Evolutionary conservation across 179 eudicot genomes (phyloP), one percentile per base, ranked within the genome.

Genomic region (Sideroxylon spinosum): DNA sequence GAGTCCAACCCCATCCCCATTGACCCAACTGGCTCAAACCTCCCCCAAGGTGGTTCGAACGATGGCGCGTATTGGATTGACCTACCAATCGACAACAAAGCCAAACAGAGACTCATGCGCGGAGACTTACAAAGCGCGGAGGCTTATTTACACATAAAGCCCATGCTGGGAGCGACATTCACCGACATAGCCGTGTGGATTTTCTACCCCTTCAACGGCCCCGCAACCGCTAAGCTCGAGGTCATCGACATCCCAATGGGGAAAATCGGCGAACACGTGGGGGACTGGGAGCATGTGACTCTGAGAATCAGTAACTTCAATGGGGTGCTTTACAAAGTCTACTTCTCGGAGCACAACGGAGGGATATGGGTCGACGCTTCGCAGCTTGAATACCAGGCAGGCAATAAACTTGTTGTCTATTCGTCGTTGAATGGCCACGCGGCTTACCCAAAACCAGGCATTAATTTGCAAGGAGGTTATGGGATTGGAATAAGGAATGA

Each of bases 281-380:
- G 90, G 9, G 97, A 92, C 75, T 92, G 97, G 95, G 97, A 91
- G 81, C 97, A 92, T 66, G 57, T 89, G 4, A 92, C 97, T 0
- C 60, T 92, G 20, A 86, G 97, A 68, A 71, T 92, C 7, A 92
- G 93, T 79, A 92, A 92, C 67, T 92, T 91, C 68, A 82, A 90
- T 32, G 97, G 97, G 11, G 73, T 64, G 76, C 26, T 92, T 25
- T 61, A 78, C 14, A 80, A 79, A 4, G 88, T 88, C 9, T 92
- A 78, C 80, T 89, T 89, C 57, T 79, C 94, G 2, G 78, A 90
- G 52, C 97, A 92, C 59, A 86, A 88, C 29, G 71, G 77, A 4
- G 97, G 97, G 11, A 52, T 48, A 60, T 89, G 97, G 97, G 81
- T 89, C 7, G 78, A 86, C 53, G 75, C 91, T 2, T 62, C 86